phyloP scores from a whole-genome alignment of 192 early-diverging fungal species.

The Helicostylum pulchrum region DNA sequence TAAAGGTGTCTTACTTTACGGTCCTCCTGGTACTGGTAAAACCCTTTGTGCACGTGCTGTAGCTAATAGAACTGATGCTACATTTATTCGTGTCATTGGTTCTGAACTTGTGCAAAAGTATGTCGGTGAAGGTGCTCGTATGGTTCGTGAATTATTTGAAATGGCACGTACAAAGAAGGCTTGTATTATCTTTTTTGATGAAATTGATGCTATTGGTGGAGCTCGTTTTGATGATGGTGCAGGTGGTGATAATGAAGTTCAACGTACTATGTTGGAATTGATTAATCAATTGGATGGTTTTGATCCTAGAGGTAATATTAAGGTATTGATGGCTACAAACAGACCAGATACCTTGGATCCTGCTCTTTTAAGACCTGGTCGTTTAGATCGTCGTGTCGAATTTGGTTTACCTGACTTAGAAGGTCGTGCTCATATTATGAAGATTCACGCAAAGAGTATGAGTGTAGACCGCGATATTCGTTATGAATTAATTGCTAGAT shows the following conservation, averaged over 20 bases:
- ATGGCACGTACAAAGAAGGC: constrained; percentile 99
- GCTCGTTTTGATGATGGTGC: constrained; percentile 98
- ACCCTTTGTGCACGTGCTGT: constrained; percentile 97
- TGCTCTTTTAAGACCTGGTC: constrained; percentile 94
- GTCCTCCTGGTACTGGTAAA: constrained; percentile 96
- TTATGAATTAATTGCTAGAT: constrained; percentile 94
- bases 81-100: constrained; percentile 99
- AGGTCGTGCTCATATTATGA: constrained; percentile 96
- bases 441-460: constrained; percentile 99
- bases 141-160: constrained; percentile 99
- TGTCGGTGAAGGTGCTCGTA: constrained; percentile 98
- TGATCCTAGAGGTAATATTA: constrained; percentile 99
- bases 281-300: constrained; percentile 99
- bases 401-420: constrained; percentile 95
- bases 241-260: constrained; percentile 99
- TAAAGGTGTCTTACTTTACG: constrained; percentile 97
- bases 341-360: constrained; percentile 98
- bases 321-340: constrained; percentile 99
- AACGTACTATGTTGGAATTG: constrained; percentile 98
- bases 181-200: constrained; percentile 99
- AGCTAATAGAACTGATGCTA: constrained; percentile 98
- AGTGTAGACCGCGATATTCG: constrained; percentile 98
- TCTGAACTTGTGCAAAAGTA: constrained; percentile 99
- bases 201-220: constrained; percentile 98
- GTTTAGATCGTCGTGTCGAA: constrained; percentile 98